These are phyloP conservation scores for Teunomyces aglyptinius DNA, from an alignment of 805 yeast genomes.

Conservation along the genomic window DNA sequence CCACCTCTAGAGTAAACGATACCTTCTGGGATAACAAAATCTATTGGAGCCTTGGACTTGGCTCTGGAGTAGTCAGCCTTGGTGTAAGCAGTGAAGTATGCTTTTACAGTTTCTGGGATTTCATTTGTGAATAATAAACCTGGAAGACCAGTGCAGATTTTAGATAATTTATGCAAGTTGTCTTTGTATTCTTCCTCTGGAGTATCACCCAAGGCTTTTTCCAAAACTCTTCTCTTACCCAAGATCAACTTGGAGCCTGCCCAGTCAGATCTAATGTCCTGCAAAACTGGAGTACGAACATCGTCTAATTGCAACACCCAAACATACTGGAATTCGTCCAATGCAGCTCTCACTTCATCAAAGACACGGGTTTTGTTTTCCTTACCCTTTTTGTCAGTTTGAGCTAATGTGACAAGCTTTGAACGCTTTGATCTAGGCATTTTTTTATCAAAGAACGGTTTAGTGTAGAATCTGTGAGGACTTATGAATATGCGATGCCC, in stretches of 20 bases:
- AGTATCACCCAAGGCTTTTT: conserved; percentile 86
- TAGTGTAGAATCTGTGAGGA: background rate
- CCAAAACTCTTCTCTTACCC: conserved; percentile 91
- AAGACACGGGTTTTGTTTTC: conserved; percentile 89
- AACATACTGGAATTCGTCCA: conserved; percentile 72
- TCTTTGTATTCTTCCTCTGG: conserved; percentile 90
- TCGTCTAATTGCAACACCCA: conserved; percentile 89
- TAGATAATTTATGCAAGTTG: conserved; percentile 68
- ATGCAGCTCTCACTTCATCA: conserved; percentile 80
- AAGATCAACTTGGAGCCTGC: conserved; percentile 80
- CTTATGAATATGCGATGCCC: conserved; percentile 4
- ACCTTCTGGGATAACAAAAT: conserved; percentile 86
- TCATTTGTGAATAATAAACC: conserved; percentile 92
- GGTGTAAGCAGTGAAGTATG: conserved; percentile 77
- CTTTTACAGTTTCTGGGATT: conserved; percentile 79
- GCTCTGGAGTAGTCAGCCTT: conserved; percentile 88
- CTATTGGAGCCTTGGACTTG: conserved; percentile 77
- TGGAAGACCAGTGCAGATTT: conserved; percentile 68
- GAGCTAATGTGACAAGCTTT: conserved; percentile 91
- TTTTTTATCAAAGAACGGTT: conserved; percentile 13
- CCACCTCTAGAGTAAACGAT: conserved; percentile 95
- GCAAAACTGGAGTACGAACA: conserved; percentile 93
- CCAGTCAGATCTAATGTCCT: conserved; percentile 93
- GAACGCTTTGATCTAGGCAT: conserved; percentile 99
- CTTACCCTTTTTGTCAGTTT: conserved; percentile 93